A percentile compares a stretch with the other conserved stretches of the same genome.
These are phyloP conservation scores for Talaromyces sp. DNA, from an alignment of 2,329 filamentous ascomycete genomes.

Conservation along the genomic window DNA sequence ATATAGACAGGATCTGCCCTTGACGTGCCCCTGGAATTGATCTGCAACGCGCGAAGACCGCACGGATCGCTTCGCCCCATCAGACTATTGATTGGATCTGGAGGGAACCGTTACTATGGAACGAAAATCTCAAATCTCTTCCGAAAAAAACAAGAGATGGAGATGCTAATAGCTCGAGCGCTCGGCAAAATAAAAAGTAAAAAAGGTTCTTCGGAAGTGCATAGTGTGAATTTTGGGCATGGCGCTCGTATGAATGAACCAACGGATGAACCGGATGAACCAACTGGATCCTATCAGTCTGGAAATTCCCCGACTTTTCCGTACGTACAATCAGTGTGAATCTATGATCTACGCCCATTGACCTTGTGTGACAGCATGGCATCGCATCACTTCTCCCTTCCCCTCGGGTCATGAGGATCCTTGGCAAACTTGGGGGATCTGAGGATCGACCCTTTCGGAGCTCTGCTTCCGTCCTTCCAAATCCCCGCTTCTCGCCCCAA, in stretches of 20 bases:
- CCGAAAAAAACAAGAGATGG: constrained; percentile 5
- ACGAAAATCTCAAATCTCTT: constrained; percentile 27
- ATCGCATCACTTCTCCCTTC: constrained; percentile 3
- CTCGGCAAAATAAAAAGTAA: background rate
- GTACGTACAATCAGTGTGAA: no score
- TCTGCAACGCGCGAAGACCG: constrained; percentile 20
- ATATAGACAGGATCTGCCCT: constrained; percentile 16
- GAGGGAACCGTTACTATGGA: constrained; percentile 25
- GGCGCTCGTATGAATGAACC: no score
- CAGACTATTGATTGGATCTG: constrained; percentile 31
- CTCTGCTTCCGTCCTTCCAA: background rate
- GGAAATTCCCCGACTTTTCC: constrained; percentile 20
- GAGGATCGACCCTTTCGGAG: constrained; percentile 12
- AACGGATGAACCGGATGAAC: background rate
- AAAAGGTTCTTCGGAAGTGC: no score
- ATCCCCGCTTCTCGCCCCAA: constrained; percentile 3
- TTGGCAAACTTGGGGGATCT: constrained; percentile 14
- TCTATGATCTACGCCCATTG: constrained; percentile 5
- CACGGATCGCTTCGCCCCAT: constrained; percentile 25
- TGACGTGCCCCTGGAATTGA: constrained; percentile 27
- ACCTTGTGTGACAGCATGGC: constrained; percentile 9
- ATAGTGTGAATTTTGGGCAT: no score
- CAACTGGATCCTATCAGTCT: background rate
- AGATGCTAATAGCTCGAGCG: background rate
- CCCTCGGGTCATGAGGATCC: background rate